phyloP scores from a whole-genome alignment of 352 stramenopile genomes.

The Pythium brachiatum region DNA sequence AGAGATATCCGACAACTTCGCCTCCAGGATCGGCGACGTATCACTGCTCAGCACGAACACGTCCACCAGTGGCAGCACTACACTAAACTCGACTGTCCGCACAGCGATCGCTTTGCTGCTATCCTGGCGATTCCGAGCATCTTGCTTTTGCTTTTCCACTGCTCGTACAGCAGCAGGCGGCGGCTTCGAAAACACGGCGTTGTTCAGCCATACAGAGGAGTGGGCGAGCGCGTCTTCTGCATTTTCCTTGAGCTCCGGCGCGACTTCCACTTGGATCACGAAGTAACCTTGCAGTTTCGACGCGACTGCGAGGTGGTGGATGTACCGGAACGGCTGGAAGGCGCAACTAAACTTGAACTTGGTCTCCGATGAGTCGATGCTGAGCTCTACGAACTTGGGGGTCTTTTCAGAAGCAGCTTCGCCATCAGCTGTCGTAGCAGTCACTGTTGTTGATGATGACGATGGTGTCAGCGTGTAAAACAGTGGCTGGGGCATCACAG shows the following conservation, averaged over 20 bases:
- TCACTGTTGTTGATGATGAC: not conserved
- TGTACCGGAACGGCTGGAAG: slow-evolving; percentile 66
- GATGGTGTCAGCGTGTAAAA: slow-evolving; percentile 32
- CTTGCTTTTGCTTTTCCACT: slow-evolving; percentile 18
- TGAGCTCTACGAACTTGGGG: slow-evolving; percentile 40
- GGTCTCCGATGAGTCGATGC: slow-evolving; percentile 52
- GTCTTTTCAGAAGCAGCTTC: not conserved
- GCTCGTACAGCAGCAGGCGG: slow-evolving; percentile 14
- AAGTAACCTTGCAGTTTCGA: slow-evolving; percentile 72
- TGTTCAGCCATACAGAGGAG: slow-evolving; percentile 54
- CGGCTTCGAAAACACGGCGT: slow-evolving; percentile 40
- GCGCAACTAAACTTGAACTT: slow-evolving; percentile 55
- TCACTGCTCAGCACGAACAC: slow-evolving; percentile 62
- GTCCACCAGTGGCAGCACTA: slow-evolving; percentile 63
- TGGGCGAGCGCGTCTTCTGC: slow-evolving; percentile 48
- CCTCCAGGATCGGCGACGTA: slow-evolving; percentile 61
- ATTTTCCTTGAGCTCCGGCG: slow-evolving; percentile 45
- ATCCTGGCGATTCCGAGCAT: slow-evolving; percentile 5
- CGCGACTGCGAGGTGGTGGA: slow-evolving; percentile 64
- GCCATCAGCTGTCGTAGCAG: not conserved
- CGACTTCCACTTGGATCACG: slow-evolving; percentile 44
- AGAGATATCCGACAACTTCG: slow-evolving; percentile 43
- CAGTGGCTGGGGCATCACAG: slow-evolving; percentile 29
- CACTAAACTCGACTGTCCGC: slow-evolving; percentile 43
- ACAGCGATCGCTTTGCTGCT: slow-evolving; percentile 17